Evolutionary conservation across 176 grass and related monocot genomes (phyloP), one percentile per base, ranked within the genome.

Genomic region (Zizania latifolia): DNA sequence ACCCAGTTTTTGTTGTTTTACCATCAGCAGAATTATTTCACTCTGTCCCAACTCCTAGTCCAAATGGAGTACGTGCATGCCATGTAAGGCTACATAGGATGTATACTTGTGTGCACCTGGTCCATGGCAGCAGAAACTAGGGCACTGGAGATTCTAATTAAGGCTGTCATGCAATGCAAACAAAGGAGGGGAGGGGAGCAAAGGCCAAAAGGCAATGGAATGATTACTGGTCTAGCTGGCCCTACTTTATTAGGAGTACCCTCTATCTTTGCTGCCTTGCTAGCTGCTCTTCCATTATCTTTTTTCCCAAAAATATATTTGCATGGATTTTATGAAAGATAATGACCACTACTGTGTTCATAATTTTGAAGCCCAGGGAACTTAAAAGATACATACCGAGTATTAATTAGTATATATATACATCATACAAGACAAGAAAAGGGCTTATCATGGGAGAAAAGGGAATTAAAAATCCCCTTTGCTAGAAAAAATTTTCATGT

Each of bases 141-240:
- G 75, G 41, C 54, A 55, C 60, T 34, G 15, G 65, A 23, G 62
- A 77, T 77, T 82, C 39, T 78, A n/a, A n/a, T n/a, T n/a, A 79
- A 70, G 81, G 62, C 86, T 88, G 81, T n/a, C n/a, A n/a, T n/a
- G n/a, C n/a, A n/a, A n/a, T n/a, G 75, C 62, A 88, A 75, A 70
- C 76, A 80, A 80, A 88, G 69, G 75, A 75, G 55, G 54, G 19
- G n/a, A 53, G 48, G 19, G 48, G 55, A 62, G 55, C 75, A 84
- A 75, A 88, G 62, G 54, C 75, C 83, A 83, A 75, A 83, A 88
- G 80, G 80, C 62, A 61, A 88, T 8, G 50, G 43, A 88, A 83
- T 88, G 81, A 84, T 88, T 88, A 80, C 86, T 62, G 65, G 45
- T 80, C 55, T 76, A 70, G 81, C 62, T 84, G 86, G 54, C 86